phyloP scores from a whole-genome alignment of 805 yeast species.

The Saccharomycopsis amapae region DNA sequence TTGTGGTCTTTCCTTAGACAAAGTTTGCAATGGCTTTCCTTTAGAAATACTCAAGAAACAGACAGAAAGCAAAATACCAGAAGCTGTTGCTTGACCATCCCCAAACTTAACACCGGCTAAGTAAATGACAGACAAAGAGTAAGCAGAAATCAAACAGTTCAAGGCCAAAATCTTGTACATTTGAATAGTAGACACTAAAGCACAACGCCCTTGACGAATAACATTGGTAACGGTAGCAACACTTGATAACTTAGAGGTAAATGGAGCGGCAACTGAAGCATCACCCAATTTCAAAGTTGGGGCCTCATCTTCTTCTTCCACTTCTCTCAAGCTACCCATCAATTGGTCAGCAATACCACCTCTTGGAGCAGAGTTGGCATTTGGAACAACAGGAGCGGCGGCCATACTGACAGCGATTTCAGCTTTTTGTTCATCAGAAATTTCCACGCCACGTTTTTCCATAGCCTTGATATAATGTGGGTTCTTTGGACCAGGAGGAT shows the following conservation, averaged over 20 bases:
- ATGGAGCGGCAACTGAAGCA: conserved; percentile 98
- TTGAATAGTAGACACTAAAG: conserved; percentile 93
- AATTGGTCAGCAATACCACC: conserved; percentile 56
- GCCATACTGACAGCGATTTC: conserved; percentile 48
- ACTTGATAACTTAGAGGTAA: conserved; percentile 87
- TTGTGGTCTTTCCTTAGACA: conserved; percentile 93
- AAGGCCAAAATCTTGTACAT: conserved; percentile 97
- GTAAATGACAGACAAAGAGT: conserved; percentile 87
- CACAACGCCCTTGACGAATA: conserved; percentile 97
- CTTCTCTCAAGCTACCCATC: conserved; percentile 49
- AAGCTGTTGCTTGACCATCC: conserved; percentile 94
- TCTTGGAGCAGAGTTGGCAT: conserved; percentile 29
- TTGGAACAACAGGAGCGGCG: conserved; percentile 31
- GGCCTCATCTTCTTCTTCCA: conserved; percentile 66
- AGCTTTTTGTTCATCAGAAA: conserved; percentile 63
- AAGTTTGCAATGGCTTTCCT: conserved; percentile 82
- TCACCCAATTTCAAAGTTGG: conserved; percentile 94
- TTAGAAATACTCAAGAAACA: conserved; percentile 94
- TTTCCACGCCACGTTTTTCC: conserved; percentile 73
- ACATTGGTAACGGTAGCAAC: conserved; percentile 91
- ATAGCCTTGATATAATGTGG: conserved; percentile 83
- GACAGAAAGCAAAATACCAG: conserved; percentile 86
- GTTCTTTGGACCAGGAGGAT: conserved; percentile 91
- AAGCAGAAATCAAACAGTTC: conserved; percentile 94
- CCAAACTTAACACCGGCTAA: conserved; percentile 98